Percentiles rank a stretch among this genome's conserved stretches.
These are phyloP conservation scores for Yamagishiella unicocca DNA, from an alignment of 139 green algal genomes.

Conservation along the genomic window DNA sequence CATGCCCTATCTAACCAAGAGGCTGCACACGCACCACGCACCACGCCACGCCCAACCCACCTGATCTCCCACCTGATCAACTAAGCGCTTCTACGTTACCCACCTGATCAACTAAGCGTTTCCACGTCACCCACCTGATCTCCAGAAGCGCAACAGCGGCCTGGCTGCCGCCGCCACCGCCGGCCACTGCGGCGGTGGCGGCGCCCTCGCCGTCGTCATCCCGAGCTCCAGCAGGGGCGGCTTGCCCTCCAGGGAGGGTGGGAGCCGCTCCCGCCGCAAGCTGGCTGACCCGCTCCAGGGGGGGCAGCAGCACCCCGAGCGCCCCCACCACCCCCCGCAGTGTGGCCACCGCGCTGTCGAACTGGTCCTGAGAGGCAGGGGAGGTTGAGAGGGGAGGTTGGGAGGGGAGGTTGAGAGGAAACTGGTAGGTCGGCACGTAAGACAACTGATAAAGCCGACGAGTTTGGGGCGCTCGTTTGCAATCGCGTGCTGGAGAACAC, in stretches of 20 bases:
- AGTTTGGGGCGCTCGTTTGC: no score
- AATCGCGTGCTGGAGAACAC: no score
- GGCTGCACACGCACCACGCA: background rate
- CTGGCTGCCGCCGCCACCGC: background rate
- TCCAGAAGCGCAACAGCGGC: background rate
- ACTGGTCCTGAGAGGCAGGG: constrained; percentile 28
- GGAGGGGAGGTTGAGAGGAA: background rate
- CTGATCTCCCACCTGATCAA: background rate
- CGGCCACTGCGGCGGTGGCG: background rate
- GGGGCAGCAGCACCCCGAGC: background rate
- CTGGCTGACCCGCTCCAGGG: background rate
- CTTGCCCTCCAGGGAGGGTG: background rate
- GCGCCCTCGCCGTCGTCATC: background rate
- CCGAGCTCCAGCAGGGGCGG: background rate
- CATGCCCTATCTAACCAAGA: background rate
- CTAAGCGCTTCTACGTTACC: no score
- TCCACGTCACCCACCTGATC: background rate
- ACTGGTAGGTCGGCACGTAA: background rate
- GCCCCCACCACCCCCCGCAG: constrained; percentile 5
- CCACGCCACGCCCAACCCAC: background rate
- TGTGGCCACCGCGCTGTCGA: constrained; percentile 27
- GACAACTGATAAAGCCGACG: no score
- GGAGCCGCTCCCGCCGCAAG: background rate
- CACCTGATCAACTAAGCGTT: no score
- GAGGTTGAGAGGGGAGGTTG: background rate